Conservation (phyloP, 371 early-diverging fungal species). For the Quaeritorhiza haematococci region DNA sequence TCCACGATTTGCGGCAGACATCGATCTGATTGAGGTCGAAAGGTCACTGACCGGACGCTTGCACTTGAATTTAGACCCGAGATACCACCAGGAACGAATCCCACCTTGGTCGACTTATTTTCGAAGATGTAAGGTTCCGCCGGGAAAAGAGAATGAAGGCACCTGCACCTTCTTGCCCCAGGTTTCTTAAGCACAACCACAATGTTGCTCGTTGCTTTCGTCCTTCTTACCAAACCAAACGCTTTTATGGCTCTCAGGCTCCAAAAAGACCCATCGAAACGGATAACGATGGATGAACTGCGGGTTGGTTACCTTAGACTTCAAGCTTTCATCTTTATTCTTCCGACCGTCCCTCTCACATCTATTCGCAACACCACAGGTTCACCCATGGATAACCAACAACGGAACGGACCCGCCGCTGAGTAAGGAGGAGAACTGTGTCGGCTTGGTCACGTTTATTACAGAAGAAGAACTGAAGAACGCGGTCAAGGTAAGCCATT, state of each 20-base stretch:
- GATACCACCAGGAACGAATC: slow-evolving; percentile 8
- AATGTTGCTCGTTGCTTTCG: not conserved
- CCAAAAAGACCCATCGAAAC: slow-evolving; percentile 70
- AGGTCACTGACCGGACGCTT: no score
- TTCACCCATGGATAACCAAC: slow-evolving; percentile 83
- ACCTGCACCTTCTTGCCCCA: not conserved
- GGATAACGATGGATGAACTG: slow-evolving; percentile 74
- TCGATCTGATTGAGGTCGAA: no score
- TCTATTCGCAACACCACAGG: slow-evolving; percentile 4
- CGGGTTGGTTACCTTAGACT: slow-evolving; percentile 38
- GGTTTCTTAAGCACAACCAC: not conserved
- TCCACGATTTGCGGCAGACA: no score
- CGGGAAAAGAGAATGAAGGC: no score
- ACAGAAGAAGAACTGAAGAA: no score
- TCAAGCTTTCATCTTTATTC: not conserved
- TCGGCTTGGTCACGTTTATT: no score
- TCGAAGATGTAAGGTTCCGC: slow-evolving; percentile 26
- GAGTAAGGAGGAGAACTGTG: slow-evolving; percentile 70
- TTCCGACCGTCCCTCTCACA: not conserved
- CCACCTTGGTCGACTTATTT: slow-evolving; percentile 15
- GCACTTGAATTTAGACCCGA: slow-evolving; percentile 6
- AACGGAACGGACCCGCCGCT: slow-evolving; percentile 57
- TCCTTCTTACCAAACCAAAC: no score
- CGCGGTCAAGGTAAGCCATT: no score
- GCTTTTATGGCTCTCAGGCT: no score